phyloP scores from a whole-genome alignment of 306 rosid species.

The Fragaria iinumae region DNA sequence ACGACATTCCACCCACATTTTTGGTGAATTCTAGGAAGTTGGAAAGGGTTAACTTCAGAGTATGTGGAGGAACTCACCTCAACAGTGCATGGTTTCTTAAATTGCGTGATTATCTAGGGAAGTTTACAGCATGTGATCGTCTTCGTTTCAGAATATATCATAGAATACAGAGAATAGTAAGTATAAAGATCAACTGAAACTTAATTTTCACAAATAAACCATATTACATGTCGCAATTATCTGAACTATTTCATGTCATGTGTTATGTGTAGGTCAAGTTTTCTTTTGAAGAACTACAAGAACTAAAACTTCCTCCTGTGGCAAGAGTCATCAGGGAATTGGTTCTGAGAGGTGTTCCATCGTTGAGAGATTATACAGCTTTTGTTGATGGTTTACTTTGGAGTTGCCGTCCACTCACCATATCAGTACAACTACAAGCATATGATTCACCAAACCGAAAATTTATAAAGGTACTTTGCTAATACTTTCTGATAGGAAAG shows the following conservation, averaged over 20 bases:
- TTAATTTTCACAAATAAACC: background rate
- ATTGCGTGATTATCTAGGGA: slow-evolving; percentile 2
- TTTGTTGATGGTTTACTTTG: slow-evolving; percentile 22
- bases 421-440: background rate
- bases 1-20: background rate
- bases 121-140: background rate
- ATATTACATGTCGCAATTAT: too few species aligned
- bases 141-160: background rate
- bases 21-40: background rate
- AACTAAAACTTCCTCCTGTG: background rate
- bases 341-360: background rate
- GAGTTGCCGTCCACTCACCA: slow-evolving; percentile 21
- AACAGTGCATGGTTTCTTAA: background rate
- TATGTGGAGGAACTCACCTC: background rate
- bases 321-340: background rate
- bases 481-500: background rate
- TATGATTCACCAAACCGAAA: background rate
- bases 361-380: background rate
- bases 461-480: background rate
- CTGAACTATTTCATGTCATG: background rate
- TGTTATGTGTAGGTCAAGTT: background rate
- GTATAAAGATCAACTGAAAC: background rate
- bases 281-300: slow-evolving; percentile 1
- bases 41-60: background rate
- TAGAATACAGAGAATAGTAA: background rate